Conservation (phyloP, 2,329 filamentous ascomycete genomes). For the Talaromyces marneffei region DNA sequence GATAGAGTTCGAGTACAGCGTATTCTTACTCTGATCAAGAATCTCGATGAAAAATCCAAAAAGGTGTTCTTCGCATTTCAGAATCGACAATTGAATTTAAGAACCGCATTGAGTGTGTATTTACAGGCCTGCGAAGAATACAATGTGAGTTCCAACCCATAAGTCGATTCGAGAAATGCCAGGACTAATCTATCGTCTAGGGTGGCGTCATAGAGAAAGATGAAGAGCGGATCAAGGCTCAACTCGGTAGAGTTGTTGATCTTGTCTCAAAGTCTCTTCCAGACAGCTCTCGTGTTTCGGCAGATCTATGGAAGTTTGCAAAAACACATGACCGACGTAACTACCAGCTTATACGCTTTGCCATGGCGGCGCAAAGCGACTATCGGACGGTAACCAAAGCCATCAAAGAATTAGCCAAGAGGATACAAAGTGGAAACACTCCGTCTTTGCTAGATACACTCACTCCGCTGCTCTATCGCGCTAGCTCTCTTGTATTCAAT, state of each 20-base stretch:
- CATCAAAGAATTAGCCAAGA: constrained; percentile 81
- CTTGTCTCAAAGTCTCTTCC: constrained; percentile 70
- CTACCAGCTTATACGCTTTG: constrained; percentile 83
- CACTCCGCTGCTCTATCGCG: constrained; percentile 74
- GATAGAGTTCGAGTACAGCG: constrained; percentile 72
- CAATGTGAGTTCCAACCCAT: constrained; percentile 49
- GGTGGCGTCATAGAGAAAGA: constrained; percentile 70
- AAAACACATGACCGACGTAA: constrained; percentile 83
- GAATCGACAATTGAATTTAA: constrained; percentile 66
- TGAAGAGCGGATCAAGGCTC: constrained; percentile 60
- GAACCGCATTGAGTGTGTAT: constrained; percentile 68
- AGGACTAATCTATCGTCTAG: constrained; percentile 20
- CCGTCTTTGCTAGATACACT: constrained; percentile 68
- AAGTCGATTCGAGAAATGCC: too few relatives aligned
- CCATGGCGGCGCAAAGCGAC: constrained; percentile 78
- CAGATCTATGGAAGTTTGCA: constrained; percentile 83
- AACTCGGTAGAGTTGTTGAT: constrained; percentile 66
- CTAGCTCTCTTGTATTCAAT: constrained; percentile 83
- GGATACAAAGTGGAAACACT: constrained; percentile 62
- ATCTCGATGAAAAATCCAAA: constrained; percentile 70
- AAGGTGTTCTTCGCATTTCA: constrained; percentile 86
- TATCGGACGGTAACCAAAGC: constrained; percentile 87
- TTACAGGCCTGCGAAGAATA: constrained; percentile 80
- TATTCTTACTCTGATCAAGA: constrained; percentile 73
- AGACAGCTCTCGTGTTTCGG: constrained; percentile 63